A percentile compares a stretch with the other conserved stretches of the same genome.
Evolutionary conservation across 1,284 basidiomycete genomes (phyloP).

Genomic region (Cutaneotrichosporon sp.): DNA sequence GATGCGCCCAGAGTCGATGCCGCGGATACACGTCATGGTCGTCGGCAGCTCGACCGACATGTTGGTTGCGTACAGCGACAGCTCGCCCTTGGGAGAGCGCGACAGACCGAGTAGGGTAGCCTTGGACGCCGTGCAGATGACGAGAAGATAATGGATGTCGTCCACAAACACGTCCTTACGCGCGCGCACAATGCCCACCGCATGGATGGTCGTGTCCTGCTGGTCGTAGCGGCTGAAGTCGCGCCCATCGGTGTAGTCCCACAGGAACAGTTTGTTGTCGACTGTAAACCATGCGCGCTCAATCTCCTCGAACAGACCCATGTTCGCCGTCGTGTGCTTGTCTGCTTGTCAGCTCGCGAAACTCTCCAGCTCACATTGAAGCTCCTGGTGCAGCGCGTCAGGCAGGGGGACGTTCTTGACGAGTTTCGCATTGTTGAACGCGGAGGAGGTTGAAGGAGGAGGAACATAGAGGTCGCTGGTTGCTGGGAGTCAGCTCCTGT

Average conservation of each 20-base stretch:
- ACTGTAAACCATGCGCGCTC: slow-evolving; percentile 94
- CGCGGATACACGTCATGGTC: slow-evolving; percentile 75
- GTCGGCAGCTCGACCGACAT: slow-evolving; percentile 70
- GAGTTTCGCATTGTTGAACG: slow-evolving; percentile 31
- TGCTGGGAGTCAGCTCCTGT: slow-evolving; percentile 7
- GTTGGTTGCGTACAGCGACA: slow-evolving; percentile 89
- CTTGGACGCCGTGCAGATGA: slow-evolving; percentile 82
- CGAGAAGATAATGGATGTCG: slow-evolving; percentile 82
- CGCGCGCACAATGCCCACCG: slow-evolving; percentile 78
- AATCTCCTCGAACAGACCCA: slow-evolving; percentile 92
- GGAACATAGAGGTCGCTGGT: slow-evolving; percentile 30
- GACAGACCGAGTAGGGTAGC: slow-evolving; percentile 85
- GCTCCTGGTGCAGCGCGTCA: slow-evolving; percentile 47
- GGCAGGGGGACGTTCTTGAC: slow-evolving; percentile 41
- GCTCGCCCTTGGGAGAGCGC: slow-evolving; percentile 57
- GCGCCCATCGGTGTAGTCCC: slow-evolving; percentile 87
- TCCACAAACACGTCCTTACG: slow-evolving; percentile 77
- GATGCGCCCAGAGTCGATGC: slow-evolving; percentile 78
- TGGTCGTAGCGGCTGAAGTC: slow-evolving; percentile 71
- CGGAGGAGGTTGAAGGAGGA: slow-evolving; percentile 21
- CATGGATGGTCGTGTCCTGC: slow-evolving; percentile 84
- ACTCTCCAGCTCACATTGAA: slow-evolving; percentile 35
- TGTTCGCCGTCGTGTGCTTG: slow-evolving; percentile 53
- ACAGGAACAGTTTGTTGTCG: slow-evolving; percentile 90
- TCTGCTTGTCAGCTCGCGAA: slow-evolving; percentile 24